Base-by-base conservation (phyloP, 768 basidiomycete genomes). In the Galerina sulciceps region DNA sequence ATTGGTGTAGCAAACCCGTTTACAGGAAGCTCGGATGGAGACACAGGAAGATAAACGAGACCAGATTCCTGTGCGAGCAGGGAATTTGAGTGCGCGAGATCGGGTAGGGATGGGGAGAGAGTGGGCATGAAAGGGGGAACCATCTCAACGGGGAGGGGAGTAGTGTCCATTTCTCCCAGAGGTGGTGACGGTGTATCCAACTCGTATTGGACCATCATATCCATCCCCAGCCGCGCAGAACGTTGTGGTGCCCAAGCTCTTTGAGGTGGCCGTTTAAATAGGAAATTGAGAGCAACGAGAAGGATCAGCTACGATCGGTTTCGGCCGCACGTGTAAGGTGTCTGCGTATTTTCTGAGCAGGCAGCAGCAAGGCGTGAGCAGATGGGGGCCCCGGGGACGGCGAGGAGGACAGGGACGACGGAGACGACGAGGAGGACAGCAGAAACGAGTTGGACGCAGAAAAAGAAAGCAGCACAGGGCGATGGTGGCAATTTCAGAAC, bases 141-240 rank as follows among this genome's bases (percentile, higher is more conserved):
- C 55, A 56, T 56, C 26, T 31, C 26, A 31, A 31, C 26, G 5
- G 26, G 26, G 36, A 20, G 10, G 2, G 49, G 72, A 38, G 71
- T 67, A 35, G 74, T 75, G 63, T 76, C 77, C 76, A 80, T 77
- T 59, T 71, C 60, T 38, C 62, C 65, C 44, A 66, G 62, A 48
- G 67, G 69, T 59, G 56, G 62, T 55, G 66, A 57, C 55, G 69
- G 69, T 45, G 69, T 54, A 53, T 71, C 69, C 71, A 71, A 73
- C 64, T 73, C 73, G 65, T 73, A 77, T 45, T 69, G 69, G 56
- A 56, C 66, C 58, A 68, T 67, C 49, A 59, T 60, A 46, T 68
- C 63, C 67, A 66, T 65, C 35, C 59, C 61, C 26, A 60, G 36
- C 36, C 41, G 31, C 48, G 35, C 41, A 49, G 52, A 40, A 43